These are phyloP conservation scores for Monotropa hypopitys DNA, from an alignment of 179 eudicot species.

Conservation along the genomic window DNA sequence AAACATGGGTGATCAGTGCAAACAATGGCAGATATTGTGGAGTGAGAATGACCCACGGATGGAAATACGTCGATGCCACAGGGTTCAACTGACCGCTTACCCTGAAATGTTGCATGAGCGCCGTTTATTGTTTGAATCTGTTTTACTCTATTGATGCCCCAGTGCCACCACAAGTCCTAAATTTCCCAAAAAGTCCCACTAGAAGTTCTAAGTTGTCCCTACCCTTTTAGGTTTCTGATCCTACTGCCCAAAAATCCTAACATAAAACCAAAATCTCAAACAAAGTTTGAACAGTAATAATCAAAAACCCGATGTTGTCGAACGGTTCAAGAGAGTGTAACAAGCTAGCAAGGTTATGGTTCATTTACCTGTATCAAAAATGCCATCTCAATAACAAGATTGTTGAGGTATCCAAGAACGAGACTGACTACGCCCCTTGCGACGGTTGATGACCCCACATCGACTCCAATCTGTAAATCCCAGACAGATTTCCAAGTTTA, in stretches of 20 bases:
- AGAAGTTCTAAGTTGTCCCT: neutral
- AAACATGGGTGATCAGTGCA: neutral
- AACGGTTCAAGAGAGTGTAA: neutral
- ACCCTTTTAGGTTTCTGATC: neutral
- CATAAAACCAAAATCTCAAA: neutral
- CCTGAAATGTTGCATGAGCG: neutral
- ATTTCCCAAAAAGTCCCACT: neutral
- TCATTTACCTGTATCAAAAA: conserved; percentile 62
- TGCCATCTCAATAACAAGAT: conserved; percentile 71
- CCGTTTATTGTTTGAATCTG: neutral
- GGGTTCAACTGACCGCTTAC: neutral
- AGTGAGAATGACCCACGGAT: neutral
- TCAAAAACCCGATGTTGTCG: neutral
- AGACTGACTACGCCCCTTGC: conserved; percentile 72
- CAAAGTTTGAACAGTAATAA: neutral
- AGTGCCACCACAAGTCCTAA: neutral
- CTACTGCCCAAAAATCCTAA: neutral
- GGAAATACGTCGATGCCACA: neutral
- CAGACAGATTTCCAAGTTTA: neutral
- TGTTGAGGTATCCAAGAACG: conserved; percentile 71
- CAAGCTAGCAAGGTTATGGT: neutral
- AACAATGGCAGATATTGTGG: neutral
- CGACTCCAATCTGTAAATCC: conserved; percentile 45
- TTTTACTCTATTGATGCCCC: neutral
- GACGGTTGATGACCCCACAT: conserved; percentile 74